phyloP scores from a whole-genome alignment of 2,329 filamentous ascomycete species.

The Trichoderma sp. region DNA sequence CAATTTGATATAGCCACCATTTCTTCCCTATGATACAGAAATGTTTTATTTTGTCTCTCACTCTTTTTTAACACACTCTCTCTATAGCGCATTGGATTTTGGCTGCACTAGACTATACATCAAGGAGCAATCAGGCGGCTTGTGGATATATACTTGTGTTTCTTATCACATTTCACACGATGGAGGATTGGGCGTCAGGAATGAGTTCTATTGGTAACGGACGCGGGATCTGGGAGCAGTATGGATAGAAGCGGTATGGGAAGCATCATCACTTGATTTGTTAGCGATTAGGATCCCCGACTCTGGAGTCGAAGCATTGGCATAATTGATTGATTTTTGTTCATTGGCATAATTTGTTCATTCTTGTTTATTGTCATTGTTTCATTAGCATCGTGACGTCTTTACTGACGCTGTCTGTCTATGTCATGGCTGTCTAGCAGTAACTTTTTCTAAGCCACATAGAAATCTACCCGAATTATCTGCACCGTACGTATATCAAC shows the following conservation, averaged over 20 bases:
- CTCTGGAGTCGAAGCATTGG: background rate
- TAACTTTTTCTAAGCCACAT: background rate
- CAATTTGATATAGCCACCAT: background rate
- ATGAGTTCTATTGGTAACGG: background rate
- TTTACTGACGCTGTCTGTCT: background rate
- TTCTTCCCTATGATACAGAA: background rate
- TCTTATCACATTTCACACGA: background rate
- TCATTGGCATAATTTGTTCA: background rate
- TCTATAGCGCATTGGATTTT: background rate
- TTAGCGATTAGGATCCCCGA: background rate
- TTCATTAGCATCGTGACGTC: conserved; percentile 2
- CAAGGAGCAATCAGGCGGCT: conserved; percentile 26
- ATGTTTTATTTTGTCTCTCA: background rate
- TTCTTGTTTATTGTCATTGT: background rate
- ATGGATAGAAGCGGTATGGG: background rate
- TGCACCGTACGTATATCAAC: background rate
- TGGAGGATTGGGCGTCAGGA: background rate
- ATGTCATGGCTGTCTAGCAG: background rate
- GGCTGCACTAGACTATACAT: conserved; percentile 22
- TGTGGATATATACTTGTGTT: conserved; percentile 21
- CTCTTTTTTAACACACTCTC: background rate
- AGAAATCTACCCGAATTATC: background rate
- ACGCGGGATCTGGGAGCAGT: background rate
- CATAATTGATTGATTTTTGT: background rate
- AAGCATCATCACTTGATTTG: background rate